Conservation (phyloP, 129 eudicot species). For the Mikania micrantha region DNA sequence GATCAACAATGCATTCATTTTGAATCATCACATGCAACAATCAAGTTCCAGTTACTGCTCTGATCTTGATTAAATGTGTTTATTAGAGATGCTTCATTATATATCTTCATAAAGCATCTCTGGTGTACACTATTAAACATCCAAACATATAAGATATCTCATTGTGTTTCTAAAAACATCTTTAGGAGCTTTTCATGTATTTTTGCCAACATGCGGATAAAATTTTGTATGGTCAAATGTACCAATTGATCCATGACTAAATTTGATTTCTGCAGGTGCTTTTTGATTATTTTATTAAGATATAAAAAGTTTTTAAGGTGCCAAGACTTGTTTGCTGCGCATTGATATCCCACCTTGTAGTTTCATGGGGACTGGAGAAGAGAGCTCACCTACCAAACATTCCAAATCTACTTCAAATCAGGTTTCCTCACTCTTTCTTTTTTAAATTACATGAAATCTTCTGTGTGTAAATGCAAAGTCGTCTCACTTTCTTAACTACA, state of each 20-base stretch:
- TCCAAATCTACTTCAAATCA: conserved; percentile 58
- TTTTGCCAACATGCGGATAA: background rate
- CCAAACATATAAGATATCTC: background rate
- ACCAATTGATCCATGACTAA: background rate
- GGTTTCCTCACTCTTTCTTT: conserved; percentile 35
- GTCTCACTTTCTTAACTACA: conserved; percentile 24
- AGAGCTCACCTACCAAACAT: conserved; percentile 59
- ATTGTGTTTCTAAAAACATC: background rate
- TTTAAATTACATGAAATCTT: background rate
- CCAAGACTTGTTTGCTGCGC: conserved; percentile 14
- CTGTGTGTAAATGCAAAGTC: background rate
- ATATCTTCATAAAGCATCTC: background rate
- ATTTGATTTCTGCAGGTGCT: conserved; percentile 28
- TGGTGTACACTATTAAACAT: background rate
- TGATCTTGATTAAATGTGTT: background rate
- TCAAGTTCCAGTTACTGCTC: background rate
- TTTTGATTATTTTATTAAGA: conserved; percentile 4
- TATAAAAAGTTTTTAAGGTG: background rate
- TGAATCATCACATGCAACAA: background rate
- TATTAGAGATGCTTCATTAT: background rate
- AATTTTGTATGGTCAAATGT: background rate
- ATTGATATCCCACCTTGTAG: conserved; percentile 5
- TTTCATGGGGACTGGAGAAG: conserved; percentile 70
- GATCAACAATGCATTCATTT: background rate
- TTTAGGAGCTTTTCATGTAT: background rate